These are phyloP conservation scores for Ascochyta viciae-villosae DNA, from an alignment of 2,329 filamentous ascomycete species.

Conservation along the genomic window DNA sequence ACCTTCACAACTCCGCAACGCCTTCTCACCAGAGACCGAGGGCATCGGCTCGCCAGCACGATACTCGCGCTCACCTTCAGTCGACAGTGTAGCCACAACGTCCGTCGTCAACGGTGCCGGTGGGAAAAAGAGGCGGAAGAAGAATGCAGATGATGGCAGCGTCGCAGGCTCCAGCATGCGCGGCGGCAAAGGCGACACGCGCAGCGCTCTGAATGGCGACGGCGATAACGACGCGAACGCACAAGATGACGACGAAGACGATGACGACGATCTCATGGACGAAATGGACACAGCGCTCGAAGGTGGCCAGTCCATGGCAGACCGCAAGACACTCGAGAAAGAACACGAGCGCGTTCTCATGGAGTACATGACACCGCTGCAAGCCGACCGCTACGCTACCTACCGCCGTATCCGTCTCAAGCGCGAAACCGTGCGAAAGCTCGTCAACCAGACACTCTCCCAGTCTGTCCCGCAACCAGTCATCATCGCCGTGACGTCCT, in stretches of 20 bases:
- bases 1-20: slow-evolving; percentile 76
- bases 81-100: slow-evolving; percentile 67
- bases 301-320: slow-evolving; percentile 61
- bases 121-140: slow-evolving; percentile 65
- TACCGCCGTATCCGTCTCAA: slow-evolving; percentile 74
- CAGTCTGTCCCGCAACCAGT: slow-evolving; percentile 78
- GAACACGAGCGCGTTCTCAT: slow-evolving; percentile 69
- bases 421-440: slow-evolving; percentile 72
- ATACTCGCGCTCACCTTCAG: slow-evolving; percentile 68
- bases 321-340: slow-evolving; percentile 70
- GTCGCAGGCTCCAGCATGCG: slow-evolving; percentile 47
- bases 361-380: slow-evolving; percentile 68
- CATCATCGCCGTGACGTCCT: slow-evolving; percentile 76
- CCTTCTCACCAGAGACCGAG: slow-evolving; percentile 73
- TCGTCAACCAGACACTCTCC: slow-evolving; percentile 81
- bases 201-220: slow-evolving; percentile 48
- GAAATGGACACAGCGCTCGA: slow-evolving; percentile 55
- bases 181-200: slow-evolving; percentile 30
- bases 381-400: slow-evolving; percentile 73
- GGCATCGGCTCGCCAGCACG: slow-evolving; percentile 59
- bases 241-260: slow-evolving; percentile 66
- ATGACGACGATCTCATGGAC: slow-evolving; percentile 58
- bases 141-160: slow-evolving; percentile 37
- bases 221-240: slow-evolving; percentile 63
- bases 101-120: slow-evolving; percentile 43